phyloP scores from a whole-genome alignment of 768 basidiomycete genomes.

The Mycena kentingensis region DNA sequence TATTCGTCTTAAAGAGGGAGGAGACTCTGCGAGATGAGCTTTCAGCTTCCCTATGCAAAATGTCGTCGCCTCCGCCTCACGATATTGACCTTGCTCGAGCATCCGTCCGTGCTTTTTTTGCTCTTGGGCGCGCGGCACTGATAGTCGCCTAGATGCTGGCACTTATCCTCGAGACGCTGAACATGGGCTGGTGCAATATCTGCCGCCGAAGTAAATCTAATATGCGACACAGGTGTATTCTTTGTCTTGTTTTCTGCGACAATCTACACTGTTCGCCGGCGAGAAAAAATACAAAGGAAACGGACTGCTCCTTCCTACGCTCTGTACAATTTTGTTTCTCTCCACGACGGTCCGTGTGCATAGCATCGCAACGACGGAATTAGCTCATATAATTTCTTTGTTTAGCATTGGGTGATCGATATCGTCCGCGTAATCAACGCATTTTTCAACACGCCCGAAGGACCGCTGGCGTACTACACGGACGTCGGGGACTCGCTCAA shows the following conservation, averaged over 20 bases:
- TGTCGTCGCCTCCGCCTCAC: too few relatives aligned
- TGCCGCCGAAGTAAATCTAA: neutral
- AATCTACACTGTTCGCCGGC: neutral
- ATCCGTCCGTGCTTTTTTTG: too few relatives aligned
- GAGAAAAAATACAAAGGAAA: neutral
- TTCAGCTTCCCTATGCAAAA: too few relatives aligned
- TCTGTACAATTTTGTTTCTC: slow-evolving; percentile 8
- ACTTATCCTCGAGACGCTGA: slow-evolving; percentile 7
- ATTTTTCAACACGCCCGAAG: slow-evolving; percentile 5
- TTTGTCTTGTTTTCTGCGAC: neutral
- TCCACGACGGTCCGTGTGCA: slow-evolving; percentile 5
- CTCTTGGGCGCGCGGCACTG: too few relatives aligned
- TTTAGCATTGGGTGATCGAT: slow-evolving; percentile 17
- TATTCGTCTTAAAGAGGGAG: too few relatives aligned
- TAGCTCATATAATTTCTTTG: neutral
- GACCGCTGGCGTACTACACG: slow-evolving; percentile 7
- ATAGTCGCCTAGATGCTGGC: slow-evolving; percentile 9
- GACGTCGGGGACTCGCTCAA: slow-evolving; percentile 7
- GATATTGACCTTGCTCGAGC: too few relatives aligned
- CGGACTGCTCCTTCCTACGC: slow-evolving; percentile 2
- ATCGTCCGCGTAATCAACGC: slow-evolving; percentile 7
- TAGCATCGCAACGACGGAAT: neutral
- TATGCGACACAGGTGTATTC: neutral
- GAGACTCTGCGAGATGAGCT: too few relatives aligned
- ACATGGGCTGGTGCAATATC: neutral